These are phyloP conservation scores for Tulasnella sp. DNA, from an alignment of 768 basidiomycete genomes.

Conservation along the genomic window DNA sequence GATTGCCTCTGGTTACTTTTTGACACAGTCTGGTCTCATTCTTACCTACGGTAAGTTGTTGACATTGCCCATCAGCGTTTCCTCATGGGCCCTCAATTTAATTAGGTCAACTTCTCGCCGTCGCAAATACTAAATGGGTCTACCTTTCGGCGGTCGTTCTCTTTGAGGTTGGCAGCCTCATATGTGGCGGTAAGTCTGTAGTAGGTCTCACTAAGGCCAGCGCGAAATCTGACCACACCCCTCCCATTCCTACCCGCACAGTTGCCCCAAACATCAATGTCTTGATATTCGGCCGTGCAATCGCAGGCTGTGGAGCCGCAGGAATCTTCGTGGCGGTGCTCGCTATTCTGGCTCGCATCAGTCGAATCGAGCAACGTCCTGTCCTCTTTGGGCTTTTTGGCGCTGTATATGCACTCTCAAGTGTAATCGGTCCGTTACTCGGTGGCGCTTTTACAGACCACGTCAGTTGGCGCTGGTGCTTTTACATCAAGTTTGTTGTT, in stretches of 20 bases:
- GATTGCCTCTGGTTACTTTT: conserved; percentile 13
- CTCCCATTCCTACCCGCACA: neutral
- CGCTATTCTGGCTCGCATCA: conserved; percentile 23
- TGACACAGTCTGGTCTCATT: conserved; percentile 6
- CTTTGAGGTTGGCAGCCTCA: conserved; percentile 37
- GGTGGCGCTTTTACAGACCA: conserved; percentile 39
- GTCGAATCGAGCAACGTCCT: conserved; percentile 22
- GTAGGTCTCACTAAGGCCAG: too few species aligned
- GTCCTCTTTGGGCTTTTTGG: conserved; percentile 34
- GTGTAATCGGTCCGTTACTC: conserved; percentile 38
- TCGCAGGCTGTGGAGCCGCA: conserved; percentile 18
- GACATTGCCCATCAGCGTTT: too few species aligned
- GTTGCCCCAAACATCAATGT: conserved; percentile 16
- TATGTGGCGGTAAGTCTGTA: conserved; percentile 31
- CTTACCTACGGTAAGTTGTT: conserved; percentile 16
- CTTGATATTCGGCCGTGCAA: conserved; percentile 26
- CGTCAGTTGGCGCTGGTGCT: conserved; percentile 38
- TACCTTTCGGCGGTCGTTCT: conserved; percentile 23
- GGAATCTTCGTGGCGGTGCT: conserved; percentile 15
- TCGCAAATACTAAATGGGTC: conserved; percentile 26
- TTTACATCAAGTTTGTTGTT: conserved; percentile 30
- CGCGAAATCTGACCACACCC: too few species aligned
- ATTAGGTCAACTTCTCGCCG: conserved; percentile 9
- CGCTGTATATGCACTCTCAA: conserved; percentile 32
- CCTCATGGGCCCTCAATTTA: too few species aligned